Percentiles rank a stretch among this genome's conserved stretches.
These are phyloP conservation scores for Gymnopilus junonius DNA, from an alignment of 768 basidiomycete species.

Conservation along the genomic window DNA sequence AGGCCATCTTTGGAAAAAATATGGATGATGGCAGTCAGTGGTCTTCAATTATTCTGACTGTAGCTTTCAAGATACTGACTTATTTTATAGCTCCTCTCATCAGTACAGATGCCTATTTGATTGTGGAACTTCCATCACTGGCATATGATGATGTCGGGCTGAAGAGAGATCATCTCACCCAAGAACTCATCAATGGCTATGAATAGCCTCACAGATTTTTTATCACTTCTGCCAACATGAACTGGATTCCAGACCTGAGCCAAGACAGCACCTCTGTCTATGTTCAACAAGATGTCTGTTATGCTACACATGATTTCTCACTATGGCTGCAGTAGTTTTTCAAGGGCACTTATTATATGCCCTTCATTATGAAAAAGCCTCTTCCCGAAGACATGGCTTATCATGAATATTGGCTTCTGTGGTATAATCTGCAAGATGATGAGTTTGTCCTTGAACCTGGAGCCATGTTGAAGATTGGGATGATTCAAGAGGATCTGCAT, in stretches of 20 bases:
- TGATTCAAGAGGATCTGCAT: background rate
- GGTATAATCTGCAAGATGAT: background rate
- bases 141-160: background rate
- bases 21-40: background rate
- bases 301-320: background rate
- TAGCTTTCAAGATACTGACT: background rate
- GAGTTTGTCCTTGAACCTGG: constrained; percentile 4
- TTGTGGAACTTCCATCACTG: background rate
- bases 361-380: constrained; percentile 4
- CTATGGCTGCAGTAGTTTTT: constrained; percentile 7
- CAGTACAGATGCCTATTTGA: background rate
- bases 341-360: constrained; percentile 5
- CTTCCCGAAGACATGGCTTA: background rate
- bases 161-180: background rate
- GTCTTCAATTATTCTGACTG: background rate
- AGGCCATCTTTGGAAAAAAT: background rate
- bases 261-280: background rate
- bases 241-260: background rate
- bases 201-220: background rate
- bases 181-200: background rate
- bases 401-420: background rate
- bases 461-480: background rate
- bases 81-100: background rate
- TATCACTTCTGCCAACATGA: constrained; percentile 11
- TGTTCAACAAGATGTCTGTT: background rate